Evolutionary conservation across 1,139 yeast genomes (phyloP).

Genomic region (Yamadazyma trypodendri): DNA sequence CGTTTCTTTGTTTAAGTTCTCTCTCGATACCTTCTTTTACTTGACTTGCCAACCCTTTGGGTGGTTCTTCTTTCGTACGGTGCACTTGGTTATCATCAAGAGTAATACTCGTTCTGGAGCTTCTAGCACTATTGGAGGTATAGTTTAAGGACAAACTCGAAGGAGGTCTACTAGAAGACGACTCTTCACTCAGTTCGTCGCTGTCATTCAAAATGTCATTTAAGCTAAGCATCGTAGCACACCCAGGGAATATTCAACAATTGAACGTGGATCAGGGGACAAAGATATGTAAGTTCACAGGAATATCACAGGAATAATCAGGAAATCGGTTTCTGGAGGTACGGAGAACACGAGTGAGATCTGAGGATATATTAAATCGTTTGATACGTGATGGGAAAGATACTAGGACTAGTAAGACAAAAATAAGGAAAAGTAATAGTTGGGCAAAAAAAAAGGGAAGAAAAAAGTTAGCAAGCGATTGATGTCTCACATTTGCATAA

Average conservation of each 20-base stretch:
- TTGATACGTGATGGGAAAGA: no score
- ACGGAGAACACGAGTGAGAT: no score
- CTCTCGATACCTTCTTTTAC: conserved; percentile 12
- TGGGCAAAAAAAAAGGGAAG: neutral
- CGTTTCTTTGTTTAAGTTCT: conserved; percentile 4
- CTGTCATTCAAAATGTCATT: conserved; percentile 15
- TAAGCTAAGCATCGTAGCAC: conserved; percentile 16
- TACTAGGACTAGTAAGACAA: no score
- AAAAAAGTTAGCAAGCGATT: conserved; percentile 1
- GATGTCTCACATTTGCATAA: conserved; percentile 9
- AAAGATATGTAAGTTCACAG: no score
- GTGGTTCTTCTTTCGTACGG: conserved; percentile 8
- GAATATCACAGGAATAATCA: no score
- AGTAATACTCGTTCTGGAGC: conserved; percentile 4
- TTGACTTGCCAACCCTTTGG: conserved; percentile 11
- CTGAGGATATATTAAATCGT: no score
- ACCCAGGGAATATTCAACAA: no score
- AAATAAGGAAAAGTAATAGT: neutral
- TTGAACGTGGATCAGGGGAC: no score
- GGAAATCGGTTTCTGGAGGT: no score
- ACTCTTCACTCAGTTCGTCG: conserved; percentile 16
- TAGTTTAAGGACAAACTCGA: conserved; percentile 9
- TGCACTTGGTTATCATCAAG: neutral
- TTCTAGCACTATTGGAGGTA: conserved; percentile 5
- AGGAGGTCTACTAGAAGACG: conserved; percentile 9